These are phyloP conservation scores for Russula emetica DNA, from an alignment of 768 basidiomycete species.

Conservation along the genomic window DNA sequence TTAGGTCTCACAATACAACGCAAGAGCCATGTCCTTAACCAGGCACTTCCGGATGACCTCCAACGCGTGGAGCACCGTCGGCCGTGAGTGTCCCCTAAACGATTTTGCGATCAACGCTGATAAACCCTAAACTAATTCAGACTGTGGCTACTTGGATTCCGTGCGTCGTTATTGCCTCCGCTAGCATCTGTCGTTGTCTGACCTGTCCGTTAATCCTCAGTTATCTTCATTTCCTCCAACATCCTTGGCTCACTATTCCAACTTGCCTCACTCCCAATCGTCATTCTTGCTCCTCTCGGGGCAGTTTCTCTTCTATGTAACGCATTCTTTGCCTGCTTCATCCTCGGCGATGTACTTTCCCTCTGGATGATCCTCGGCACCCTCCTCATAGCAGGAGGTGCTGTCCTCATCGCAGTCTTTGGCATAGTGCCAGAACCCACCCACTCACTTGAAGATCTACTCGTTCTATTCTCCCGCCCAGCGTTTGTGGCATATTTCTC, in stretches of 20 bases:
- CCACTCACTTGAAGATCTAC: conserved; percentile 79
- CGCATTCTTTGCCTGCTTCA: conserved; percentile 80
- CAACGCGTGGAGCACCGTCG: conserved; percentile 70
- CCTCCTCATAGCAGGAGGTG: conserved; percentile 80
- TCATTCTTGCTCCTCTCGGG: conserved; percentile 89
- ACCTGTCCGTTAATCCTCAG: conserved; percentile 29
- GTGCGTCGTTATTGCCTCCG: conserved; percentile 33
- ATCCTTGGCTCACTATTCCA: conserved; percentile 85
- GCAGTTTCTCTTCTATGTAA: conserved; percentile 94
- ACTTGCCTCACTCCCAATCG: conserved; percentile 90
- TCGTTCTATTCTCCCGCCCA: conserved; percentile 68
- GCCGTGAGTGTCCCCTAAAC: conserved; percentile 51
- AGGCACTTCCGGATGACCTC: conserved; percentile 57
- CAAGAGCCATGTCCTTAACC: conserved; percentile 86
- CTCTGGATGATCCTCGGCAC: conserved; percentile 84
- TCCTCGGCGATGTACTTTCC: conserved; percentile 84
- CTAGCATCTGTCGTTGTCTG: not conserved
- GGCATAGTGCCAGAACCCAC: conserved; percentile 89
- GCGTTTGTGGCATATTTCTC: conserved; percentile 82
- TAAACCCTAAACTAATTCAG: conserved; percentile 36
- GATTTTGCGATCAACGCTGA: not conserved
- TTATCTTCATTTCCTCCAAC: conserved; percentile 84
- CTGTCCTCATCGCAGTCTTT: conserved; percentile 84
- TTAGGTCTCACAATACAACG: conserved; percentile 89
- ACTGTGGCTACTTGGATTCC: conserved; percentile 84